Base-by-base conservation (phyloP, 2,329 filamentous ascomycete genomes). In the Penicillium aurantiogriseum region DNA sequence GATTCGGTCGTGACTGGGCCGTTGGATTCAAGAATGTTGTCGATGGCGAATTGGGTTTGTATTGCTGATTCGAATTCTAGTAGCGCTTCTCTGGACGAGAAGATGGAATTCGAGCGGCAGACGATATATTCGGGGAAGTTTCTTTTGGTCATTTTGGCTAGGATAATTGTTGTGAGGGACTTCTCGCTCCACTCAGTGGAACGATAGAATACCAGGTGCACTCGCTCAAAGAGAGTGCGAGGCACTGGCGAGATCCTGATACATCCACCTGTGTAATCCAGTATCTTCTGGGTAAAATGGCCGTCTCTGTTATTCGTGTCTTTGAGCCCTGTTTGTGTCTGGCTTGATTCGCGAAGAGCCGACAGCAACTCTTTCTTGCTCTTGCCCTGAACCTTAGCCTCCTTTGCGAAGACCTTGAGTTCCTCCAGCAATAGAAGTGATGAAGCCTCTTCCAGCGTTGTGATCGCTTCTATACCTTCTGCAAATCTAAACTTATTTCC, bases 101-200 rank as follows among this genome's bases (percentile, higher is more conserved):
- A 99, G 3, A 99, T 96, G 56, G 91, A 95, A 27, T 88, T 85
- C 0, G 92, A 96, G 35, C 94, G 86, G 58, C 89, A 96, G 5
- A 97, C 92, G 23, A 97, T 84, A 69, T 96, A 99, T 3, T 88
- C 81, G 0, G 93, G 92, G 63, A 97, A 99, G 70, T 92, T 94
- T 36, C 91, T 84, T 43, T 87, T 84, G 2, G 92, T 90, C 56
- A 96, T 96, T 62, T 93, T 92, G 8, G 94, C 91, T 5, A 99
- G 82, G 44, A 99, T 96, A 53, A 97, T 93, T 0, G 92, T 93
- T 1, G 91, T 97, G 15, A 99, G 79, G 1, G 93, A 97, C 73
- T 96, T 97, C 67, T 97, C 93, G 0, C 92, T 96, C 94, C 94
- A 99, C 71, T 96, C 90, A 0, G 91, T 95, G 10, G 92, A 97